Base-by-base conservation (phyloP, 1,139 yeast species). In the Candida pseudocylindracea region DNA sequence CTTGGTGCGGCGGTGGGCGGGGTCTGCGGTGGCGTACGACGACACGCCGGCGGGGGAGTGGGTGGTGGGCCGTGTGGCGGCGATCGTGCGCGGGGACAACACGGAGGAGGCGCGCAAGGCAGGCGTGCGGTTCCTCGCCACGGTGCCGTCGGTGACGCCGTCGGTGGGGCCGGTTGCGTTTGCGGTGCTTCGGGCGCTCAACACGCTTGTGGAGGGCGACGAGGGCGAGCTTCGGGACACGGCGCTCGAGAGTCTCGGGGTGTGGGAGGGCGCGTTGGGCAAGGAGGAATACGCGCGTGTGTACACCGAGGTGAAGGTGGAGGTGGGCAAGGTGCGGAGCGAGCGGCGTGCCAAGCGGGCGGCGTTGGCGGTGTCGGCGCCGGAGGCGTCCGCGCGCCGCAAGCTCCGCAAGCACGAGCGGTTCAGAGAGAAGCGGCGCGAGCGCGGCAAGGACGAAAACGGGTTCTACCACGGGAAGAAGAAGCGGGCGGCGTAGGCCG, bases 271-370 rank as follows among this genome's bases (percentile, higher is more conserved):
- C 24, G 24, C 12, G 33, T 10, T 31, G 25, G 33, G 33, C 11
- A 29, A 24, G 8, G 28, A 20, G 30, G 30, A 28, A 6, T 31
- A 9, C 25, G 9, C 27, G 28, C 27, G 27, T 7, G 11, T 25
- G 12, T 26, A 24, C 20, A 27, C 30, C n/a, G n/a, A 12, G 12
- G 28, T 25, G 9, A 11, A 29, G 13, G 13, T 11, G 28, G 27
- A 28, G n/a, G 28, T 28, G 27, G 10, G 10, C 27, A 57, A 58
- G 26, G 64, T 81, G 49, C 67, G 96, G 45, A 63, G 64, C 38
- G 91, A 80, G 33, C 69, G 96, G 51, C 72, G 61, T 45, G 65
- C 78, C 1, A 74, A 72, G 46, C 63, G 85, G 36, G 76, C 93
- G 0, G 73, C 78, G 39, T 55, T 80, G 49, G 80, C 85, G 2